Conservation (phyloP, 2,329 filamentous ascomycete genomes). For the Shiraia sp. region DNA sequence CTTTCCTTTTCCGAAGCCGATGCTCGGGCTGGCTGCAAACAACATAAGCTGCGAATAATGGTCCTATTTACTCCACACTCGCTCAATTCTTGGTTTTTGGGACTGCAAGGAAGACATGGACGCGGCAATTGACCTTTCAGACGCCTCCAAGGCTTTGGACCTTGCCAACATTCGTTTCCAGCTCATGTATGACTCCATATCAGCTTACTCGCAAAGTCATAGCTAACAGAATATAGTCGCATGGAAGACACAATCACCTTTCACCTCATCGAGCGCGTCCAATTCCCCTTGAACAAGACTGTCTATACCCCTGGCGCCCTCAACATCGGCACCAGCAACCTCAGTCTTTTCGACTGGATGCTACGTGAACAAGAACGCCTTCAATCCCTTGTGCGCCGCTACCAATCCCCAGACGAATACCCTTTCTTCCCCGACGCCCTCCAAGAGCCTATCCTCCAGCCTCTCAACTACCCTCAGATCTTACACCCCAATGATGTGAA, state of each 20-base stretch:
- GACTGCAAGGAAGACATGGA: slow-evolving; percentile 67
- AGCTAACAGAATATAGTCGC: slow-evolving; percentile 62
- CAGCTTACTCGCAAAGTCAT: neutral
- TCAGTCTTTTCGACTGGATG: slow-evolving; percentile 94
- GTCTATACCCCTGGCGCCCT: slow-evolving; percentile 86
- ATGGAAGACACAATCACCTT: slow-evolving; percentile 98
- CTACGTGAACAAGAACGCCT: slow-evolving; percentile 86
- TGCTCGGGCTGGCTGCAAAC: slow-evolving; percentile 8
- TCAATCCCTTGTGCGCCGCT: slow-evolving; percentile 91
- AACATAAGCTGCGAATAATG: slow-evolving; percentile 6
- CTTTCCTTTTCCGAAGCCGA: slow-evolving; percentile 10
- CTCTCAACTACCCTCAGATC: slow-evolving; percentile 84
- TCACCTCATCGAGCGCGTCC: slow-evolving; percentile 95
- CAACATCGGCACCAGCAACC: slow-evolving; percentile 69
- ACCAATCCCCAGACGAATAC: slow-evolving; percentile 94
- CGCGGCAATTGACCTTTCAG: slow-evolving; percentile 82
- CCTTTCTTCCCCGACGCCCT: slow-evolving; percentile 90
- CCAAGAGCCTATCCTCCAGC: slow-evolving; percentile 79
- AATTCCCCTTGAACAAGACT: slow-evolving; percentile 88
- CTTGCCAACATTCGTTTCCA: slow-evolving; percentile 91
- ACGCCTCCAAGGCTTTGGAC: slow-evolving; percentile 83
- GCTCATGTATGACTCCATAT: slow-evolving; percentile 67
- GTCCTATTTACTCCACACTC: slow-evolving; percentile 8
- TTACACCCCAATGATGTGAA: slow-evolving; percentile 88
- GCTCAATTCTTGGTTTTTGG: neutral